phyloP scores from a whole-genome alignment of 2,329 filamentous ascomycete genomes.

The Sclerotinia sclerotiorum region DNA sequence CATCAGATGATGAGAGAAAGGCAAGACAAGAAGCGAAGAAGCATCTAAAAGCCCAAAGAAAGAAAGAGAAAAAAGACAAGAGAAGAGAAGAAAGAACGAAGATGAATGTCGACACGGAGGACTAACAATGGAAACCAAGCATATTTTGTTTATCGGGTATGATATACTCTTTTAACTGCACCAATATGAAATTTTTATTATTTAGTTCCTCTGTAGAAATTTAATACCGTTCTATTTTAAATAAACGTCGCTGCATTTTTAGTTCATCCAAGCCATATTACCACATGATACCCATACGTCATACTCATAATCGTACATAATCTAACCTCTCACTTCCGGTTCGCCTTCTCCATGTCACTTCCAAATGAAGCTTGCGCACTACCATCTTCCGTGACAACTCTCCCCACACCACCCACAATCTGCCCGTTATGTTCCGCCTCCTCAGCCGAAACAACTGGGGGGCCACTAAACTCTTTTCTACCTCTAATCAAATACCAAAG shows the following conservation, averaged over 20 bases:
- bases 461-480: constrained; percentile 63
- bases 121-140: neutral
- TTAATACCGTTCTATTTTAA: neutral
- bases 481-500: constrained; percentile 64
- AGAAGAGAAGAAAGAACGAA: constrained; percentile 19
- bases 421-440: constrained; percentile 34
- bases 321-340: constrained; percentile 1
- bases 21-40: constrained; percentile 18
- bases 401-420: constrained; percentile 31
- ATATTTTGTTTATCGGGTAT: neutral
- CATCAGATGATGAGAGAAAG: constrained; percentile 12
- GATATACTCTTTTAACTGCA: constrained; percentile 4
- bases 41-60: constrained; percentile 15
- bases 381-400: constrained; percentile 28
- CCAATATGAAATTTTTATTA: neutral
- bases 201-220: neutral
- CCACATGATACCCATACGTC: neutral
- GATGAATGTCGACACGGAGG: constrained; percentile 18
- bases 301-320: constrained; percentile 4
- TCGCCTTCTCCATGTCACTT: constrained; percentile 22
- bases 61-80: constrained; percentile 21
- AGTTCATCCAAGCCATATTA: neutral
- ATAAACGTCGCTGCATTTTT: neutral
- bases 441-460: constrained; percentile 40
- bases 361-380: constrained; percentile 18